Base-by-base conservation (phyloP, 306 rosid genomes). In the Lathyrus sativus region DNA sequence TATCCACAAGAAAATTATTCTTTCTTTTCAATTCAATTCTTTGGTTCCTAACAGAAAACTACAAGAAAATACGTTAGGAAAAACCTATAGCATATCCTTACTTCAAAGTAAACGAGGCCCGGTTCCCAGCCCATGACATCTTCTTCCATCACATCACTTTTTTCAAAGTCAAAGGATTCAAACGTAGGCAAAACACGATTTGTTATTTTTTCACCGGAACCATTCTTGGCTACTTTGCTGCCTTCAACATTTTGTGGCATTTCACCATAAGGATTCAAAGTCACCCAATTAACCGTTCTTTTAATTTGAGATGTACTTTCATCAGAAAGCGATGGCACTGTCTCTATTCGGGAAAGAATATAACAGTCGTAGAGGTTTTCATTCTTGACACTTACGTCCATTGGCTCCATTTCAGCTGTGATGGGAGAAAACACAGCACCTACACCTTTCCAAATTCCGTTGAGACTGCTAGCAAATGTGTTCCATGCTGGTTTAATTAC, bases 381-480 rank as follows among this genome's bases (percentile, higher is more conserved):
- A 58, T 82, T 74, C 75, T 24, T 83, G 46, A 53, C 79, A 71
- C 97, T 84, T 45, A 85, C 59, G 24, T 90, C 98, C 81, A 93
- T 86, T 18, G 97, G 96, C 77, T 93, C 98, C 91, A 93, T 93
- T 83, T 88, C 86, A 3, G 91, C 97, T 26, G 96, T 90, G 67
- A 88, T 80, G 41, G 98, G 97, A 69, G 98, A 90, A 80, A 90
- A 93, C 48, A 90, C 96, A 4, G 98, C 91, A 37, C 98, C 97
- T 46, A 93, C 96, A 39, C 98, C 98, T 75, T 86, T 88, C 98
- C 98, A 93, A 73, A 90, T 88, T 75, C 98, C 97, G 69, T 89
- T 88, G 55, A 93, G 83, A 82, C 98, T 93, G 66, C 98, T 90
- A 58, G 88, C 79, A 78, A 93, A 93, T 61, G 98, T 93, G 72